phyloP scores from a whole-genome alignment of 805 yeast genomes.

The Wickerhamomyces alni region DNA sequence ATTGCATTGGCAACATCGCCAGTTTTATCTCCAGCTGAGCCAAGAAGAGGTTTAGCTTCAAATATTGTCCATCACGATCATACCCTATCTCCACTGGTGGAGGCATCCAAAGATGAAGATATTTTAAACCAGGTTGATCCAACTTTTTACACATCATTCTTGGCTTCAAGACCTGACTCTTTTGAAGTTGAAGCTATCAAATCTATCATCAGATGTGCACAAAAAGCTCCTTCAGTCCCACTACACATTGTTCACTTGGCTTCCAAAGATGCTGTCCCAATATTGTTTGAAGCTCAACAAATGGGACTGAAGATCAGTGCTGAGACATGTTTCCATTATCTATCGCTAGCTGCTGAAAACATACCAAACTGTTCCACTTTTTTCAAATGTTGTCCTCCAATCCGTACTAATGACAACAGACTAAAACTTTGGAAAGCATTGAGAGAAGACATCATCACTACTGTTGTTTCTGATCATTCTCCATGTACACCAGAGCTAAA shows the following conservation, averaged over 20 bases:
- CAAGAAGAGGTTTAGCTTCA: constrained; percentile 41
- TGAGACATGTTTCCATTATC: constrained; percentile 93
- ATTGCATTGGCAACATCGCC: constrained; percentile 51
- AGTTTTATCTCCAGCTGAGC: constrained; percentile 52
- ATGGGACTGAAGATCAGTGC: constrained; percentile 63
- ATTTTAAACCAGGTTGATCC: constrained; percentile 29
- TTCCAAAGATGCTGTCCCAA: constrained; percentile 75
- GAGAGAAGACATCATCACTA: constrained; percentile 54
- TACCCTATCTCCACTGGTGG: constrained; percentile 30
- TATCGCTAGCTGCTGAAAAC: constrained; percentile 69
- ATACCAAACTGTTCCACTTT: constrained; percentile 76
- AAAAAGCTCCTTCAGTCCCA: constrained; percentile 51
- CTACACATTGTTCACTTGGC: constrained; percentile 91
- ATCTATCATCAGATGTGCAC: constrained; percentile 59
- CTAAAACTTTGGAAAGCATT: constrained; percentile 74
- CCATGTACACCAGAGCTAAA: constrained; percentile 93
- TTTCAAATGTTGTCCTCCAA: constrained; percentile 94
- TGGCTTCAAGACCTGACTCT: constrained; percentile 79
- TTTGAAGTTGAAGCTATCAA: constrained; percentile 83
- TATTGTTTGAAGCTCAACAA: constrained; percentile 57
- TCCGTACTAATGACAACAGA: constrained; percentile 69
- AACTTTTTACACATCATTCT: constrained; percentile 20
- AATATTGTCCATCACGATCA: constrained; percentile 25
- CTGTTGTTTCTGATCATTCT: constrained; percentile 93
- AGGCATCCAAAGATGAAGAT: constrained; percentile 36